A percentile compares a stretch with the other conserved stretches of the same genome.
Conservation (phyloP, 495 filamentous ascomycete genomes). For the Monascus purpureus region DNA sequence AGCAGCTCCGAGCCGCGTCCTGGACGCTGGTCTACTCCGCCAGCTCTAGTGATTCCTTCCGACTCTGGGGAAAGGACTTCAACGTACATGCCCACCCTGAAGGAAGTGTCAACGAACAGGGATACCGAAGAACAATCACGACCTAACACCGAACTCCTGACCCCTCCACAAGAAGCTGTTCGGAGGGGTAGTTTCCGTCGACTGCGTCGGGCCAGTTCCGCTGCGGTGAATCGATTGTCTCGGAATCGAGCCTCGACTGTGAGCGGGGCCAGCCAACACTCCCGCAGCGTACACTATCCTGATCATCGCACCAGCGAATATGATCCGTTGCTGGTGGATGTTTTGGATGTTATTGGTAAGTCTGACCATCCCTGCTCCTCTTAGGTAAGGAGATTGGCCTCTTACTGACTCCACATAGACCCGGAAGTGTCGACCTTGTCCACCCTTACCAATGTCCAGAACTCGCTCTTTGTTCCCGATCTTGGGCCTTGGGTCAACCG, state of each 20-base stretch:
- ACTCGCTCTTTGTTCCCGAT: constrained; percentile 64
- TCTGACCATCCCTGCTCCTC: no score
- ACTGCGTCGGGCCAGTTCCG: constrained; percentile 23
- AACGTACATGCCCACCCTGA: constrained; percentile 19
- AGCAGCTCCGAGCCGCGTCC: constrained; percentile 33
- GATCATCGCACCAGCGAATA: constrained; percentile 24
- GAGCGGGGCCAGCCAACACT: constrained; percentile 10
- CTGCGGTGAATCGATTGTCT: constrained; percentile 18
- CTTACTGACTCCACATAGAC: constrained; percentile 28
- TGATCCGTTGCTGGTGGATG: constrained; percentile 48
- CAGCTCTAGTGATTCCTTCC: constrained; percentile 14
- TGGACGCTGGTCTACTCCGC: constrained; percentile 23
- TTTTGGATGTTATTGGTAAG: constrained; percentile 59
- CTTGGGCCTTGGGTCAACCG: constrained; percentile 53
- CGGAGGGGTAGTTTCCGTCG: constrained; percentile 7
- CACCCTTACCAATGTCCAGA: constrained; percentile 67
- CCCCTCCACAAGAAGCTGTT: constrained; percentile 2
- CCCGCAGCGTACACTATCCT: background rate
- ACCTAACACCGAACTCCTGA: constrained; percentile 1
- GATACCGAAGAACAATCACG: constrained; percentile 3
- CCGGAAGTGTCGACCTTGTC: constrained; percentile 62
- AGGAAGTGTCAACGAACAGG: constrained; percentile 21
- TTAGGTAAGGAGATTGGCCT: no score
- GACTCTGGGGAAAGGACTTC: constrained; percentile 15
- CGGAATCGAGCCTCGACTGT: constrained; percentile 25